Evolutionary conservation across 345 rosid genomes (phyloP).

Genomic region (Lepidium sativum): DNA sequence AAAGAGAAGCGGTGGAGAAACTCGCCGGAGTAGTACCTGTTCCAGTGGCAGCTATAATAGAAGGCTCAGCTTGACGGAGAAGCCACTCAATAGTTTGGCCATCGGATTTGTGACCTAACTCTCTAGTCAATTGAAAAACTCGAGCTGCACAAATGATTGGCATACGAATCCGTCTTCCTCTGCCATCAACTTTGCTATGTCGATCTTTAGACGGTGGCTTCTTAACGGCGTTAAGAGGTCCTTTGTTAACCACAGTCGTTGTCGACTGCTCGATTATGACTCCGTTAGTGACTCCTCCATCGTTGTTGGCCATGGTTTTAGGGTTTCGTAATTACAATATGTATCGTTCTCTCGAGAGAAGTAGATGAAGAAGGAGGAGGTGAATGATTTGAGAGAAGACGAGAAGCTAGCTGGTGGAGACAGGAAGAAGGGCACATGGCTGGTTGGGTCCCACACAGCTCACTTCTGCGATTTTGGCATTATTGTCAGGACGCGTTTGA

Average conservation of each 20-base stretch:
- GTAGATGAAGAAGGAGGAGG: background rate
- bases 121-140: constrained; percentile 85
- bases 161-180: constrained; percentile 90
- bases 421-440: constrained; percentile 95
- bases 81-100: constrained; percentile 98
- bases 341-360: background rate
- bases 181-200: constrained; percentile 93
- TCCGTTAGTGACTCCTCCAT: constrained; percentile 10
- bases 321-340: background rate
- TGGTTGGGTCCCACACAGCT: constrained; percentile 80
- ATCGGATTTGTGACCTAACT: constrained; percentile 94
- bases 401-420: constrained; percentile 93
- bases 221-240: constrained; percentile 39
- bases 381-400: constrained; percentile 9
- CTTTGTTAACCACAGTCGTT: background rate
- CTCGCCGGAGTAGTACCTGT: constrained; percentile 89
- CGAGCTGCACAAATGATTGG: constrained; percentile 96
- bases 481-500: constrained; percentile 9
- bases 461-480: constrained; percentile 24
- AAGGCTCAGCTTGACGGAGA: constrained; percentile 92
- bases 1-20: constrained; percentile 67
- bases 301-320: constrained; percentile 5
- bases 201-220: constrained; percentile 91
- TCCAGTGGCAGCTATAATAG: constrained; percentile 92
- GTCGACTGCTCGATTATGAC: constrained; percentile 8